Percentiles rank a stretch among this genome's conserved stretches.
Evolutionary conservation across 306 rosid genomes (phyloP).

Genomic region (Lathyrus oleraceus): DNA sequence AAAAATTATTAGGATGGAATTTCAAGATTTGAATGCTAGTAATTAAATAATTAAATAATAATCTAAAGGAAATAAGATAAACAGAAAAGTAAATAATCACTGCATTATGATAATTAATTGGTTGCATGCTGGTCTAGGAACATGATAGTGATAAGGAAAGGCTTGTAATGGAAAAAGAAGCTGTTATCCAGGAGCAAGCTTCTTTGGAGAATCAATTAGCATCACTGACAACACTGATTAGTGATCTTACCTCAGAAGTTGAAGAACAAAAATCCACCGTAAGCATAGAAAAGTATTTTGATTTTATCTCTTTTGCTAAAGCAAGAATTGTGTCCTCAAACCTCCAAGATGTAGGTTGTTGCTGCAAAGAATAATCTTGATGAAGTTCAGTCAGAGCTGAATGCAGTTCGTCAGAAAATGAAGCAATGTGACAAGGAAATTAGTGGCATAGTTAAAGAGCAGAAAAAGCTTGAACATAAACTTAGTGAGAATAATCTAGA

Average conservation of each 20-base stretch:
- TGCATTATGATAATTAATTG: conserved; percentile 17
- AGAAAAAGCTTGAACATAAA: conserved; percentile 67
- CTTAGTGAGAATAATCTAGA: conserved; percentile 80
- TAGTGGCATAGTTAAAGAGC: conserved; percentile 67
- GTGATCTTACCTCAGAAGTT: conserved; percentile 61
- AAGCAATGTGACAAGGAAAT: conserved; percentile 85
- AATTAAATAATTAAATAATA: neutral
- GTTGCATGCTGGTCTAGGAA: conserved; percentile 55
- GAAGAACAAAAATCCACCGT: conserved; percentile 69
- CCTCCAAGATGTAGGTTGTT: conserved; percentile 58
- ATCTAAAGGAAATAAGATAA: neutral
- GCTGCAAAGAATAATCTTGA: conserved; percentile 66
- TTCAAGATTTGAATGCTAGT: conserved; percentile 8
- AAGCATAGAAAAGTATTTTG: conserved; percentile 34
- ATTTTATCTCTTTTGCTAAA: conserved; percentile 10
- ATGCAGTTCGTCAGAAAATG: conserved; percentile 66
- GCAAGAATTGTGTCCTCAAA: conserved; percentile 35
- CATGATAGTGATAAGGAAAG: conserved; percentile 95
- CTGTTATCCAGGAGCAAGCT: conserved; percentile 70
- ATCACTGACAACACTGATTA: conserved; percentile 53
- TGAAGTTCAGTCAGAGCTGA: conserved; percentile 60
- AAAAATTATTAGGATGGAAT: conserved; percentile 20
- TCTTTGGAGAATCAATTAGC: conserved; percentile 71
- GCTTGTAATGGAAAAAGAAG: conserved; percentile 92
- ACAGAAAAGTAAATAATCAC: conserved; percentile 1